Conservation (phyloP, 2,329 filamentous ascomycete species). For the Sphaerostilbella broomeana region DNA sequence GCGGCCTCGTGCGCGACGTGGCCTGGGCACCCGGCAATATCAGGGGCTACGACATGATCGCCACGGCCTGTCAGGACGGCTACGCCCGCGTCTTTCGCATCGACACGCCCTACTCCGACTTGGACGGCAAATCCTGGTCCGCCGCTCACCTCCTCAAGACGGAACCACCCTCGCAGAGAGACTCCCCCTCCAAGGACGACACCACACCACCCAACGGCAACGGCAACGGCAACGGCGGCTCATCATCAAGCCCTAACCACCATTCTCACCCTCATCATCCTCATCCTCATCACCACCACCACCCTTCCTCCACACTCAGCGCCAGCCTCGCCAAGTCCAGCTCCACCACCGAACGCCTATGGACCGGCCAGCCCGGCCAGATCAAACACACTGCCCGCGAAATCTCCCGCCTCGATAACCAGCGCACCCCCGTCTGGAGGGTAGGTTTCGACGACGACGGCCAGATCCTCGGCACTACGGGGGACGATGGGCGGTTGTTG, state of each 20-base stretch:
- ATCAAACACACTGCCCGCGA: slow-evolving; percentile 57
- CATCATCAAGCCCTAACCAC: slow-evolving; percentile 21
- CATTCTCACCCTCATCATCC: too few relatives aligned
- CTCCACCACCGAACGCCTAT: slow-evolving; percentile 40
- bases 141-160: slow-evolving; percentile 37
- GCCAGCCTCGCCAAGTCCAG: slow-evolving; percentile 47
- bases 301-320: slow-evolving; percentile 41
- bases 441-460: slow-evolving; percentile 65
- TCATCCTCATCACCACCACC: slow-evolving; percentile 24
- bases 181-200: slow-evolving; percentile 25
- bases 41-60: slow-evolving; percentile 81
- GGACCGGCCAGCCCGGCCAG: slow-evolving; percentile 56
- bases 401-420: slow-evolving; percentile 59
- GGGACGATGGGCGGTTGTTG: slow-evolving; percentile 64
- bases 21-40: slow-evolving; percentile 91
- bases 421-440: slow-evolving; percentile 67
- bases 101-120: slow-evolving; percentile 48
- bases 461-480: slow-evolving; percentile 67
- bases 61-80: slow-evolving; percentile 89
- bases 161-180: slow-evolving; percentile 20
- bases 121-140: slow-evolving; percentile 46
- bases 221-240: slow-evolving; percentile 17
- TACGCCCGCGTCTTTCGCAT: slow-evolving; percentile 83
- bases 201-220: slow-evolving; percentile 22
- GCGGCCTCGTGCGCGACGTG: slow-evolving; percentile 75